Conservation (phyloP, 768 basidiomycete genomes). For the Lyophyllum decastes region DNA sequence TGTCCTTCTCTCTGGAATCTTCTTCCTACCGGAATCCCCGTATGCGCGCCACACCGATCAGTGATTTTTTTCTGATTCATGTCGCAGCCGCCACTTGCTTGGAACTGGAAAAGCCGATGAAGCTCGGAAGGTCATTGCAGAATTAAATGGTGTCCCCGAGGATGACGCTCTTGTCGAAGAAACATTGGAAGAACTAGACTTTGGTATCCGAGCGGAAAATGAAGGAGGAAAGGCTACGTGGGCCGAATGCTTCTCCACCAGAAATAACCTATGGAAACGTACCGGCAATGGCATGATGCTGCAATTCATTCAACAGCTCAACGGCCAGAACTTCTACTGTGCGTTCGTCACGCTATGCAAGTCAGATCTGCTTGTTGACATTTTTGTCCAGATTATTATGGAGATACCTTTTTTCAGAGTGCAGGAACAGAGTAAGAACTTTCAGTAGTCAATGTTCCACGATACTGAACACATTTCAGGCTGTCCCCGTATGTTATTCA, state of each 20-base stretch:
- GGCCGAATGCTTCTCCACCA: constrained; percentile 73
- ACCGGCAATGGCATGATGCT: constrained; percentile 83
- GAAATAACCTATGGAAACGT: constrained; percentile 71
- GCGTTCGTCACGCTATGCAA: constrained; percentile 17
- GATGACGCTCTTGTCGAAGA: constrained; percentile 63
- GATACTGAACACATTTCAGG: constrained; percentile 23
- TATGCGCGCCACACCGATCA: constrained; percentile 31
- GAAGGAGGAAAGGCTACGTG: constrained; percentile 80
- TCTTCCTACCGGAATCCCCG: constrained; percentile 82
- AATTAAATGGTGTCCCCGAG: constrained; percentile 61
- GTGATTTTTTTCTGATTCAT: not conserved
- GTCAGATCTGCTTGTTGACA: not conserved
- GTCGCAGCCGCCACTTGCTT: constrained; percentile 66
- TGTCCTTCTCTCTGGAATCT: constrained; percentile 65
- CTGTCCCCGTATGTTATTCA: constrained; percentile 76
- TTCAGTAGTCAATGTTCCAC: not conserved
- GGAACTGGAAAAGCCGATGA: constrained; percentile 52
- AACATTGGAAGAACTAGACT: constrained; percentile 62
- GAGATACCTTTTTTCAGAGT: constrained; percentile 78
- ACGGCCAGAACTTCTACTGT: constrained; percentile 85
- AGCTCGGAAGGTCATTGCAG: constrained; percentile 64
- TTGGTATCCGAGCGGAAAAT: constrained; percentile 70
- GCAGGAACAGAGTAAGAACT: constrained; percentile 59
- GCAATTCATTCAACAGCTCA: constrained; percentile 79
- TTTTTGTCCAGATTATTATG: constrained; percentile 63